Evolutionary conservation across 306 rosid genomes (phyloP).

Genomic region (Lathyrus aphaca): DNA sequence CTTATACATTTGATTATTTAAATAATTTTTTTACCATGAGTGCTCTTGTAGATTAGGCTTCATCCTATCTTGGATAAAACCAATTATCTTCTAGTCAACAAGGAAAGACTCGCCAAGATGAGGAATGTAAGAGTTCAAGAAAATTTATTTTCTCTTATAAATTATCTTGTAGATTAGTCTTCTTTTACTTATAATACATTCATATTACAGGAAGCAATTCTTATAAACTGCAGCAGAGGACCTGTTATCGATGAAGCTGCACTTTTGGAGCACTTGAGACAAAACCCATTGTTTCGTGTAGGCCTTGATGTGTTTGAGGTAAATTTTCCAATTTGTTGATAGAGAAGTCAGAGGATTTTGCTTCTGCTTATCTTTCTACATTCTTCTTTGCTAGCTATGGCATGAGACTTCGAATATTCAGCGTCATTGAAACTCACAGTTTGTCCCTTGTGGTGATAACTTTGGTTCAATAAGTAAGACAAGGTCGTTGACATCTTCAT

Average conservation of each 20-base stretch:
- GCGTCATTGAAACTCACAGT: no score
- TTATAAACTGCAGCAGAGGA: constrained; percentile 94
- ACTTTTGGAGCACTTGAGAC: constrained; percentile 83
- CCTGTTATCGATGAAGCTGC: constrained; percentile 96
- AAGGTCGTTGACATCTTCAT: constrained; percentile 92
- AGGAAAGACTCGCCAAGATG: constrained; percentile 81
- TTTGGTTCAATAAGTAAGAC: constrained; percentile 84
- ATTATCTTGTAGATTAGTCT: neutral
- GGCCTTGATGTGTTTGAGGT: constrained; percentile 99
- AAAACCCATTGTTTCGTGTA: constrained; percentile 94
- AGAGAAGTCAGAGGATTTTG: no score
- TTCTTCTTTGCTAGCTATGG: no score
- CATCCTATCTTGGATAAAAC: constrained; percentile 94
- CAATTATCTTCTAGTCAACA: constrained; percentile 93
- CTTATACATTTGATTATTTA: constrained; percentile 17
- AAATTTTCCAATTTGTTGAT: no score
- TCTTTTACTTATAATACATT: constrained; percentile 14
- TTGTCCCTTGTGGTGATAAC: no score
- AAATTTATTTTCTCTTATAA: constrained; percentile 2
- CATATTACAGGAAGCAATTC: constrained; percentile 80
- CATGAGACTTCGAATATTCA: no score
- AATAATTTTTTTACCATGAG: constrained; percentile 27
- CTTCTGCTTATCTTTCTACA: no score
- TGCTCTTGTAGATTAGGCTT: constrained; percentile 83
- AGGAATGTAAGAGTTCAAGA: constrained; percentile 67